Conservation (phyloP, 306 rosid genomes). For the Geum urbanum region DNA sequence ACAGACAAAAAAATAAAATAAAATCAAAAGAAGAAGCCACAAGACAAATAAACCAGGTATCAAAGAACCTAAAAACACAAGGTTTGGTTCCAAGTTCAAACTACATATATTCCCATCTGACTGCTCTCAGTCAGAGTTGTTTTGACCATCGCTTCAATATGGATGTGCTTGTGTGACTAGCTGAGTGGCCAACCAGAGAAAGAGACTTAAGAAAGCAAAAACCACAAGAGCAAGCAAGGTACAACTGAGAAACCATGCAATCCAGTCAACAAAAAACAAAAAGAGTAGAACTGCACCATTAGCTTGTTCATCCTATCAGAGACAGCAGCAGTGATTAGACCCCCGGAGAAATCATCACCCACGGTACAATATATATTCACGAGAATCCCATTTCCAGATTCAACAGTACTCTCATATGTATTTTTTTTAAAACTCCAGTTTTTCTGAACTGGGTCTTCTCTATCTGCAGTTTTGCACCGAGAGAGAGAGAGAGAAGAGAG, state of each 20-base stretch:
- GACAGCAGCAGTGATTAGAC: constrained; percentile 1
- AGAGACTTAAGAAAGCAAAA: neutral
- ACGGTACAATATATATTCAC: neutral
- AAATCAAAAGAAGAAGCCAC: neutral
- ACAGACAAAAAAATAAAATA: neutral
- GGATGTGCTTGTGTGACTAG: too few relatives aligned
- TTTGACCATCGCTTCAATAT: too few relatives aligned
- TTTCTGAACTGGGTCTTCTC: neutral
- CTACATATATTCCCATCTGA: neutral
- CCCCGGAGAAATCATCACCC: neutral
- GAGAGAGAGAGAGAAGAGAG: neutral
- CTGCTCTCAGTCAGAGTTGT: too few relatives aligned
- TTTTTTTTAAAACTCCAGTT: neutral
- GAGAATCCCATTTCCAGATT: neutral
- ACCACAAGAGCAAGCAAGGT: neutral
- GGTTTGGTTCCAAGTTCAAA: neutral
- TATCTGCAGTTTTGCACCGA: neutral
- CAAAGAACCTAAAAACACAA: neutral
- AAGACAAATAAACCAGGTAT: neutral
- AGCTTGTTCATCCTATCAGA: neutral
- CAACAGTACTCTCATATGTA: neutral
- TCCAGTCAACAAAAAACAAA: neutral
- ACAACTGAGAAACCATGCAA: neutral
- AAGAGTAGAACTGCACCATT: neutral
- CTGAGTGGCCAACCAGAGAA: neutral